These are phyloP conservation scores for Pseudocercospora musae DNA, from an alignment of 2,329 filamentous ascomycete genomes.

Conservation along the genomic window DNA sequence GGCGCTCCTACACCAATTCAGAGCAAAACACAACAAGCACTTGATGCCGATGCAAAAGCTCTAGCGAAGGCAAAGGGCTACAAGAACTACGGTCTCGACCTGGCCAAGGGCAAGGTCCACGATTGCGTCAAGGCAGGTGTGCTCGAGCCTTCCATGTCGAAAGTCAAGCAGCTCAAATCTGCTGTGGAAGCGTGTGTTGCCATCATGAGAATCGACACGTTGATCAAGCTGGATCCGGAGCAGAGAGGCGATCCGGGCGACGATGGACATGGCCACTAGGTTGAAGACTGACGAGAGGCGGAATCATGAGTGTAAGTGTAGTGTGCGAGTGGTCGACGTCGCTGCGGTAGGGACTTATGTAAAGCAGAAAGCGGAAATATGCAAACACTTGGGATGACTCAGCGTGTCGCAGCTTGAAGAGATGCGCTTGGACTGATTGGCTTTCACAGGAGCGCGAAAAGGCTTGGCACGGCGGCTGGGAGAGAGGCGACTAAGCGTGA, in stretches of 20 bases:
- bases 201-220: slow-evolving; percentile 98
- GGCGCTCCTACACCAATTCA: slow-evolving; percentile 24
- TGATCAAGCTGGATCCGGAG: slow-evolving; percentile 97
- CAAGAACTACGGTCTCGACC: slow-evolving; percentile 95
- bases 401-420: neutral
- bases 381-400: neutral
- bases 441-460: neutral
- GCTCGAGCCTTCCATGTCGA: slow-evolving; percentile 95
- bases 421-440: neutral
- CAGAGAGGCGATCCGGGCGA: slow-evolving; percentile 70
- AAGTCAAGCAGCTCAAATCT: slow-evolving; percentile 96
- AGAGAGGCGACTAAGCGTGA: neutral
- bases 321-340: neutral
- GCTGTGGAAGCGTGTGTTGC: slow-evolving; percentile 97
- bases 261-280: slow-evolving; percentile 46
- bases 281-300: neutral
- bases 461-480: neutral
- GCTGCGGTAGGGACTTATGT: neutral
- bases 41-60: slow-evolving; percentile 72
- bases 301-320: neutral
- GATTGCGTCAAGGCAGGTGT: slow-evolving; percentile 94
- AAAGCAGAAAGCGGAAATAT: neutral
- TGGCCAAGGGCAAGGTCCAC: slow-evolving; percentile 82
- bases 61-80: slow-evolving; percentile 93
- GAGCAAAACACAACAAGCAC: slow-evolving; percentile 25